A percentile compares a stretch with the other conserved stretches of the same genome.
Evolutionary conservation across 495 filamentous ascomycete species (phyloP).

Genomic region (Penicillium cosmopolitanum): DNA sequence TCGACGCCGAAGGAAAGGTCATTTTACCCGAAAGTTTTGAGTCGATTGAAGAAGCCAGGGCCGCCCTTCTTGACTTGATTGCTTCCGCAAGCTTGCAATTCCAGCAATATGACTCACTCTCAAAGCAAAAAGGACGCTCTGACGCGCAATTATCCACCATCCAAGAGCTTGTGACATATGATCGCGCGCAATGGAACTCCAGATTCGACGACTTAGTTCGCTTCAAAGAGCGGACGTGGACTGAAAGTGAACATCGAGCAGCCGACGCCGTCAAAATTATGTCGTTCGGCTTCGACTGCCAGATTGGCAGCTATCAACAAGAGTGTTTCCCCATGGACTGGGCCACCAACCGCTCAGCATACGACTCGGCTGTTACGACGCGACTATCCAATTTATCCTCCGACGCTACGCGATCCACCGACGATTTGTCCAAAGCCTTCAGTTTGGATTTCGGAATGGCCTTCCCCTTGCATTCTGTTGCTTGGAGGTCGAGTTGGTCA

Average conservation of each 20-base stretch:
- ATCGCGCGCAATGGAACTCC: conserved; percentile 16
- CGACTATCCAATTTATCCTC: conserved; percentile 14
- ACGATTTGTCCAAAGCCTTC: conserved; percentile 13
- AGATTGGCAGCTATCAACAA: conserved; percentile 12
- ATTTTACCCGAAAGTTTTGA: conserved; percentile 16
- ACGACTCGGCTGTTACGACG: conserved; percentile 13
- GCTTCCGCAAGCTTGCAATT: conserved; percentile 11
- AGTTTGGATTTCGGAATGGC: conserved; percentile 23
- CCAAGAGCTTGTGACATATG: background rate
- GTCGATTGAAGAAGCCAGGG: conserved; percentile 14
- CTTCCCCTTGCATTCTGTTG: conserved; percentile 23
- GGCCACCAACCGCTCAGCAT: conserved; percentile 12
- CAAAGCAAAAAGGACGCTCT: background rate
- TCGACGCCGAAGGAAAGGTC: conserved; percentile 11
- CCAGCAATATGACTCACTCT: background rate
- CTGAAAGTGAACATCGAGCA: conserved; percentile 10
- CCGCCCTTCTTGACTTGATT: conserved; percentile 25
- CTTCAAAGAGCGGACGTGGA: conserved; percentile 15
- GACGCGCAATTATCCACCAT: background rate
- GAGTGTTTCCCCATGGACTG: conserved; percentile 16
- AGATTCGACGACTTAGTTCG: conserved; percentile 23
- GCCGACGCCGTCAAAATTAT: conserved; percentile 21
- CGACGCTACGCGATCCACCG: conserved; percentile 11
- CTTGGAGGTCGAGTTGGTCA: conserved; percentile 28
- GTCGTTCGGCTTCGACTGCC: conserved; percentile 7